Base-by-base conservation (phyloP, 768 basidiomycete species). In the Xerocomus potaroensis region DNA sequence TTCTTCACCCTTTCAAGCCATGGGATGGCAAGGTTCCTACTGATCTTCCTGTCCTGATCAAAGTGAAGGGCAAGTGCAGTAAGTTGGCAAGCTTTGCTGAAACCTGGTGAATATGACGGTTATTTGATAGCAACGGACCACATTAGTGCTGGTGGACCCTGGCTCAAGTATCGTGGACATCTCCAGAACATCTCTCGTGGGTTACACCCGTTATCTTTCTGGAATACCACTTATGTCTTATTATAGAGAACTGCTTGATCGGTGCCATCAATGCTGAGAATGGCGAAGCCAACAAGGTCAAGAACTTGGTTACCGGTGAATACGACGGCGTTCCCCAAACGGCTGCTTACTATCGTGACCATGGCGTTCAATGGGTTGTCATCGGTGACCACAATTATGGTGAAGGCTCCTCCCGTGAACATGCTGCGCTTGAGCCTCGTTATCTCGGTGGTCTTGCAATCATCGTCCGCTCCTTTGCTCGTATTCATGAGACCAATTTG, bases 111-210 rank as follows among this genome's bases (percentile, higher is more conserved):
- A 43, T n/a, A 32, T 55, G 14, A 47, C 48, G 32, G 5, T 40
- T 34, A 30, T 27, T 48, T 45, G 39, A 14, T 1, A 81, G 79
- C 91, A 33, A 93, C 92, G 54, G 92, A 95, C 67, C 91, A 95
- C 70, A 93, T 95, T 69, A 89, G 86, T 50, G 94, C 94, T 64
- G 95, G 94, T 76, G 95, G 95, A 49, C 95, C 95, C 36, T 98
- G 95, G 95, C 81, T 98, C 75, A 97, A 97, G 74, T 98, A 94
- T 78, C 91, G 95, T 76, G 95, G 95, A 53, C 95, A 98, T 71
- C 84, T 97, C 62, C 80, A 96, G 69, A 98, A 97, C 78, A 98
- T 96, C 66, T 96, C 94, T 26, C 90, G 88, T 88, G 52, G 52
- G 83, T 77, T 3, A 12, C 16, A 39, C 8, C 30, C 0, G 39